Evolutionary conservation across 1,139 yeast genomes (phyloP), one percentile per base, ranked within the genome.

Genomic region (Kluyveromyces marxianus): DNA sequence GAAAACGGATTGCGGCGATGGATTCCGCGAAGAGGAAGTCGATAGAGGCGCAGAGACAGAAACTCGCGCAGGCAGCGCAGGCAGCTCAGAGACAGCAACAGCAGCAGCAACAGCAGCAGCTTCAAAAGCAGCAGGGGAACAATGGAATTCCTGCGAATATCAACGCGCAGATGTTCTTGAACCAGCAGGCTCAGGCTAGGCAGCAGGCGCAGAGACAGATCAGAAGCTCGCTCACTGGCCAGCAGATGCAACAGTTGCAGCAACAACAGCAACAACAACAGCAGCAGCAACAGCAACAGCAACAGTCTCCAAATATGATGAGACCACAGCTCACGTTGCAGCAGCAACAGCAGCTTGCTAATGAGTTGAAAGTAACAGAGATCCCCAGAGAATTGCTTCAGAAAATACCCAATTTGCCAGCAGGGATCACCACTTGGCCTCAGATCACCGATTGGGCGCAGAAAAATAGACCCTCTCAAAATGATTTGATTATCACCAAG

Each of bases 361-460:
- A 60, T 44, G 74, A 74, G 47, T 65, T 77, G 58, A 76, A 75
- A 51, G 77, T 77, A 41, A 69, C 77, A 3, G 86, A 85, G 3
- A 86, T 89, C 44, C 97, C 97, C 1, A 79, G 77, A n/a, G 79
- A 81, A 4, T 64, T 89, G 37, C 68, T 89, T 41, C 72, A 76
- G 44, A 78, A 78, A 57, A 78, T 89, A 44, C 96, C 96, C 8
- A 81, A 79, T 41, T 69, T 89, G 33, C 96, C 96, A 0, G 81
- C 83, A n/a, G 84, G 81, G 45, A 82, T 82, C 35, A 81, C 77
- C 52, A 86, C 95, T 3, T 88, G 96, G 96, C 76, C 79, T 37
- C 90, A 83, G 61, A 79, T 89, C 28, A 81, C 84, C 60, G 87
- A 83, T 45, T 74, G 84, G 54, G 72, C 84, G 44, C 77, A 75